Base-by-base conservation (phyloP, 73 alveolate genomes). In the Tetrahymena malaccensis region DNA sequence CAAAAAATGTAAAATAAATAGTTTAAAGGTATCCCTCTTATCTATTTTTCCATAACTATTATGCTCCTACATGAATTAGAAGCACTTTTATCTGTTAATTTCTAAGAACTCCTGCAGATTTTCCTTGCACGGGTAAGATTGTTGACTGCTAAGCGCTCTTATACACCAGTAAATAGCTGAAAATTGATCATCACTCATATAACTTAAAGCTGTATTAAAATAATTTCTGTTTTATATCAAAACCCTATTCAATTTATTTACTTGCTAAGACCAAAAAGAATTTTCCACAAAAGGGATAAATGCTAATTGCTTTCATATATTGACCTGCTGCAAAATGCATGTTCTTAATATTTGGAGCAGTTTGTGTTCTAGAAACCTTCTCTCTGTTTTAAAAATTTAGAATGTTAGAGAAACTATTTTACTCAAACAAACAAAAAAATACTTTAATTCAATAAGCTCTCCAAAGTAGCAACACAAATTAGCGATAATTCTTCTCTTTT, bases 401-500 rank as follows among this genome's bases (percentile, higher is more conserved):
- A 33, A 19, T 70, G 22, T 25, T 43, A 31, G 44, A 55, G 16
- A n/a, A 43, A 10, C 37, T 12, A 55, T 38, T 85, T 43, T 16
- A 40, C 22, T 40, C 38, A 85, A 44, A 33, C 40, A 40, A 38
- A 55, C 17, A 1, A 27, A 38, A 37, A 37, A 44, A 4, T 85
- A 94, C 95, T 85, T 93, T 27, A 84, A 93, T 44, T 95, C 97
- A 89, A 85, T 58, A 11, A 95, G 38, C 34, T 95, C 97, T 43
- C 97, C 97, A 33, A 43, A 43, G 38, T 95, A 95, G 43, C 97
- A 95, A 21, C 94, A 95, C 33, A 95, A 85, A 50, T 95, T 95
- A 43, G 97, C 97, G 21, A 85, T 55, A 55, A 95, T 85, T 35
- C 50, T 35, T 55, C 97, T 95, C 22, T 85, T 83, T 89, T 95